Evolutionary conservation across 108 stramenopile genomes (phyloP), one percentile per base, ranked within the genome.

Genomic region (Nitzschia putrida): DNA sequence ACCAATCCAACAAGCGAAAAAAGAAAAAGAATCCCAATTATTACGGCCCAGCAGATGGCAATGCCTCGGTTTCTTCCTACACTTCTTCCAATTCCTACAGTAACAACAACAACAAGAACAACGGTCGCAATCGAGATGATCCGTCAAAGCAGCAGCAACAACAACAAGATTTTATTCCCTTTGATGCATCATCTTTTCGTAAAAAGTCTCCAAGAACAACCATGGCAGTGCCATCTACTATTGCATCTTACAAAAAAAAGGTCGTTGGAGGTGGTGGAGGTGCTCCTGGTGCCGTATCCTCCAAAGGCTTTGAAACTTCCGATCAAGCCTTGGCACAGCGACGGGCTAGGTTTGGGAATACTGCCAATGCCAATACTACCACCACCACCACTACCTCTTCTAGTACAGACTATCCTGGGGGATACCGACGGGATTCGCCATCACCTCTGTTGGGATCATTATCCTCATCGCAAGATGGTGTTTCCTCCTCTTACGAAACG

Each of bases 331-430:
- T 92, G 71, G 38, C 56, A 0, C 53, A 72, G 23, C 88, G 91
- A 12, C 83, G 81, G 18, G 66, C 74, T 60, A 88, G 91, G 11
- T 92, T 92, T 71, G 37, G 79, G 13, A 81, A 79, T 9, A 63
- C 81, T 37, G 88, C 14, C 6, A 49, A 2, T 18, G 6, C 47
- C 6, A 18, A 2, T 18, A 6, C 18, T 3, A 4, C 47, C 47
- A 49, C 14, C 6, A 49, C n/a, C 47, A 49, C 2, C 47, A 4
- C 47, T 49, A 49, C n/a, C n/a, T n/a, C n/a, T n/a, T n/a, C n/a
- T n/a, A n/a, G n/a, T n/a, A n/a, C 47, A 6, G 18, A 49, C n/a
- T 49, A 34, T 4, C 29, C 1, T 34, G 29, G 29, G 29, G 29
- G 29, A 4, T 34, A 4, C 29, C 1, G 29, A 34, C 1, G 29